phyloP scores from a whole-genome alignment of 2,329 filamentous ascomycete species.

The Coleophoma cylindrospora region DNA sequence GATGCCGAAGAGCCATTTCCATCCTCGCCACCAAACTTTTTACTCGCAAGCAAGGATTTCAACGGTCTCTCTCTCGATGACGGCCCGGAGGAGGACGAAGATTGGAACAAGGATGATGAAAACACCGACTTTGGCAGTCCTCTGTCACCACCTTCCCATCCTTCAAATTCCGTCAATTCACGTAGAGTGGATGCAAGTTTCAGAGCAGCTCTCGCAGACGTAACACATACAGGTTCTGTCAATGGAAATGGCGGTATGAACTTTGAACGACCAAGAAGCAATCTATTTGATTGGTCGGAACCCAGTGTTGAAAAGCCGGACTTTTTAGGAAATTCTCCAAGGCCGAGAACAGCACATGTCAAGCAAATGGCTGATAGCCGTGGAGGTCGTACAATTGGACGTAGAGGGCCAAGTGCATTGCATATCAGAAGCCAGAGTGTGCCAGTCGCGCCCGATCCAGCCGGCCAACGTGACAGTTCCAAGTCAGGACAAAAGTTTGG shows the following conservation, averaged over 20 bases:
- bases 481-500: constrained; percentile 67
- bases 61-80: constrained; percentile 53
- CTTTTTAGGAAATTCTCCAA: constrained; percentile 49
- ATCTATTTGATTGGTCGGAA: constrained; percentile 76
- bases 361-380: constrained; percentile 68
- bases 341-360: constrained; percentile 71
- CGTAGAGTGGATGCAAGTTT: constrained; percentile 47
- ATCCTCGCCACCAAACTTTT: constrained; percentile 25
- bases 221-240: constrained; percentile 41
- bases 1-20: constrained; percentile 14
- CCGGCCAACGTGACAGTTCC: constrained; percentile 42
- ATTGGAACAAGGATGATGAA: constrained; percentile 54
- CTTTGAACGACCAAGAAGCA: constrained; percentile 56
- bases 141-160: constrained; percentile 45
- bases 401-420: constrained; percentile 58
- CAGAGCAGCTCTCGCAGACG: constrained; percentile 46
- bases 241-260: constrained; percentile 24
- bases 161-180: constrained; percentile 45
- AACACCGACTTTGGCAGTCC: constrained; percentile 48
- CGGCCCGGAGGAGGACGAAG: constrained; percentile 55
- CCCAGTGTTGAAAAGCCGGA: constrained; percentile 59
- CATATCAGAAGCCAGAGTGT: constrained; percentile 81
- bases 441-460: constrained; percentile 61
- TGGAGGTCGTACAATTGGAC: constrained; percentile 62
- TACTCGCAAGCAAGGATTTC: constrained; percentile 32